These are phyloP conservation scores for Hypoxylon sp. DNA, from an alignment of 2,329 filamentous ascomycete genomes.

Conservation along the genomic window DNA sequence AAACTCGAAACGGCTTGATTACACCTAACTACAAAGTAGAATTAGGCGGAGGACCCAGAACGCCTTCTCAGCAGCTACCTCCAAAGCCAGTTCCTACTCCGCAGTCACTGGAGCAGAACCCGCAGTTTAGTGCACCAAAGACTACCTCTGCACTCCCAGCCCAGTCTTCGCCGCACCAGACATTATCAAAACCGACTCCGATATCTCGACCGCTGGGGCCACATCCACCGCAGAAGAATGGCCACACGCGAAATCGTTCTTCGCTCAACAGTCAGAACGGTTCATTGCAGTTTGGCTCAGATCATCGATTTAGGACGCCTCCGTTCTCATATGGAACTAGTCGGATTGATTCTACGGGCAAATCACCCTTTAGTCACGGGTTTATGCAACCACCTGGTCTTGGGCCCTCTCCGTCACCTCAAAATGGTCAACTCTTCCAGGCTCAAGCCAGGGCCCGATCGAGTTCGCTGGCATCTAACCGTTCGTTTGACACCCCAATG, in stretches of 20 bases:
- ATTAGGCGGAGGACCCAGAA: no score
- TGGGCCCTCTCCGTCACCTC: slow-evolving; percentile 46
- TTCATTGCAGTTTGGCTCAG: slow-evolving; percentile 43
- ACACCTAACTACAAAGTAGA: no score
- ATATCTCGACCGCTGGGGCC: slow-evolving; percentile 34
- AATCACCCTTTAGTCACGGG: slow-evolving; percentile 48
- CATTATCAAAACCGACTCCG: slow-evolving; percentile 32
- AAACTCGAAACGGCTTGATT: no score
- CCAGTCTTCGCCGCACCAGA: slow-evolving; percentile 22
- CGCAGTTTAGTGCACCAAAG: no score
- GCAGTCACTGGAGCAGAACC: no score
- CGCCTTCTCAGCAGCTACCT: slow-evolving; percentile 12
- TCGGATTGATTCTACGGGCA: slow-evolving; percentile 42
- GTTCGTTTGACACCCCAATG: slow-evolving; percentile 48
- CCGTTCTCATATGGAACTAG: slow-evolving; percentile 47
- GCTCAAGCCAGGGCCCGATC: slow-evolving; percentile 47
- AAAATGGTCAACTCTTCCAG: slow-evolving; percentile 48
- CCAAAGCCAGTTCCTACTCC: slow-evolving; percentile 16
- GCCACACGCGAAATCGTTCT: slow-evolving; percentile 43
- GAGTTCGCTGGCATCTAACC: slow-evolving; percentile 45
- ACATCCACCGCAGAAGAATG: slow-evolving; percentile 31
- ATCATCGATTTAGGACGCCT: slow-evolving; percentile 46
- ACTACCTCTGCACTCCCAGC: no score
- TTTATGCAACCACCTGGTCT: slow-evolving; percentile 47
- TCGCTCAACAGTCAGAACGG: slow-evolving; percentile 40